These are phyloP conservation scores for Ceratobasidium sp. DNA, from an alignment of 1,284 basidiomycete genomes.

Conservation along the genomic window DNA sequence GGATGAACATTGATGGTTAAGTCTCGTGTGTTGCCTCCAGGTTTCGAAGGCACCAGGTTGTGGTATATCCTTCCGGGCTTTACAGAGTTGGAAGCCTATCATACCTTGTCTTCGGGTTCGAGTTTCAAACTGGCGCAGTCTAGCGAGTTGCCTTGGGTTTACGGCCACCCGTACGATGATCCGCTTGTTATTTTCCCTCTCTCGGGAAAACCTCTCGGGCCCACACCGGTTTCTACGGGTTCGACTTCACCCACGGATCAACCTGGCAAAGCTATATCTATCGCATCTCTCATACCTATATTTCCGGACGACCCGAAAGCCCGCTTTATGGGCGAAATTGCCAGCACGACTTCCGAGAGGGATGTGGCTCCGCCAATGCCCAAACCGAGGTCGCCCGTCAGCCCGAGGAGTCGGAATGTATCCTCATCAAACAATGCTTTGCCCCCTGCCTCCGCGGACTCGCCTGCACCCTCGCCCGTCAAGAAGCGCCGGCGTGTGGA, in stretches of 20 bases:
- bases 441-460: background rate
- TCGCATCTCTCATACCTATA: conserved; percentile 83
- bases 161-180: conserved; percentile 79
- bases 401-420: background rate
- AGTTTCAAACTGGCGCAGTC: conserved; percentile 36
- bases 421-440: conserved; percentile 2
- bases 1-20: conserved; percentile 10
- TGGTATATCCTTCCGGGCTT: conserved; percentile 82
- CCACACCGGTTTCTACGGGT: background rate
- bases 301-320: conserved; percentile 95
- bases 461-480: conserved; percentile 21
- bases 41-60: conserved; percentile 53
- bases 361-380: conserved; percentile 27
- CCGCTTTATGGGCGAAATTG: conserved; percentile 89
- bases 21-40: background rate
- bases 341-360: conserved; percentile 61
- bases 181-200: conserved; percentile 63
- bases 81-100: conserved; percentile 72
- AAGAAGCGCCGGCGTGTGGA: conserved; percentile 34
- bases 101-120: conserved; percentile 60
- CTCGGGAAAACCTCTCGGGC: conserved; percentile 49
- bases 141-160: conserved; percentile 64
- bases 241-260: conserved; percentile 44
- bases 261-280: conserved; percentile 56
- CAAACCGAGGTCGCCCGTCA: conserved; percentile 28